Base-by-base conservation (phyloP, 176 grass and related monocot species). In the Stipa capillata region DNA sequence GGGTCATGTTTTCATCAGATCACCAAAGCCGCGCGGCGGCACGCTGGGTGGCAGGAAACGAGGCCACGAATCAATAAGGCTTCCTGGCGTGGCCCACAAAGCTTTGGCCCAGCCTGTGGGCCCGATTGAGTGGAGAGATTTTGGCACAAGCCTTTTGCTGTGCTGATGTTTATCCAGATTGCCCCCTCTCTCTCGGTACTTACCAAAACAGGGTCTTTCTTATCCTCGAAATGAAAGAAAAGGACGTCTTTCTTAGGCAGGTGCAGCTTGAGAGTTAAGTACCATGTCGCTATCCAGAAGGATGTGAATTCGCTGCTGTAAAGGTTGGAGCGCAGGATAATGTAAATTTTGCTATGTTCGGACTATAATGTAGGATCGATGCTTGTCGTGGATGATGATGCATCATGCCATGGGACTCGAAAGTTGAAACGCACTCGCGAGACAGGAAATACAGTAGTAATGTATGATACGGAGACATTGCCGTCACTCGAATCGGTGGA, bases 371-470 rank as follows among this genome's bases (percentile, higher is more conserved):
- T 42, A 21, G 49, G n/a, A 16, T 23, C 4, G 18, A 2, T 14
- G 49, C 7, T 48, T 3, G 71, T 31, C 60, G 62, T 63, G 85
- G 79, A 87, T 82, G 73, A 53, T 40, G 78, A 41, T 81, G 71
- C 77, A 57, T 72, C 60, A 6, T 28, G n/a, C n/a, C n/a, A n/a
- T n/a, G n/a, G n/a, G n/a, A n/a, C n/a, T n/a, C n/a, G n/a, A n/a
- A n/a, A n/a, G n/a, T n/a, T 17, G 52, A 13, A 1, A 0, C 34
- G 14, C 0, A n/a, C 10, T 44, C 13, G 24, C 59, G n/a, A 28
- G 23, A 13, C 35, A 42, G 39, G 32, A 76, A 13, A 28, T 33
- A 50, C 37, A 45, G 5, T 20, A 11, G 13, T n/a, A n/a, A n/a
- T n/a, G n/a, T n/a, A n/a, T n/a, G n/a, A n/a, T n/a, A n/a, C n/a